Percentiles rank a stretch among this genome's conserved stretches.
phyloP scores from a whole-genome alignment of 2,329 filamentous ascomycete species.

The Aspergillus persii region DNA sequence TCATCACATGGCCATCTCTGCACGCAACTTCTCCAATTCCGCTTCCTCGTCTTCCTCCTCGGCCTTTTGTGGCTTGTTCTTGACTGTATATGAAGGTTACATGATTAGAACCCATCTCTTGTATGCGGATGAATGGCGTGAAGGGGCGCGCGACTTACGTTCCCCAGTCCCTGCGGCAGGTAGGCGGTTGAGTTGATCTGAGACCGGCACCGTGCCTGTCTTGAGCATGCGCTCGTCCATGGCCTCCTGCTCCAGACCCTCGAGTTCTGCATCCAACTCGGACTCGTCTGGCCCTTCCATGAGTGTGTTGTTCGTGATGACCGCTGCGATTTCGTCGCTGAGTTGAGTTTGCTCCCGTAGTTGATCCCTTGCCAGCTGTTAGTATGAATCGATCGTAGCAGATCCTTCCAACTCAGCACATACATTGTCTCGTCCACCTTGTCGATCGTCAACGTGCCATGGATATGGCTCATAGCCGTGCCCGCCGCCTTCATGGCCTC shows the following conservation, averaged over 20 bases:
- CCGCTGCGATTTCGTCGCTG: conserved; percentile 86
- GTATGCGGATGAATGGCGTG: neutral
- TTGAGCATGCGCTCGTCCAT: conserved; percentile 92
- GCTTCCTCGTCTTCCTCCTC: conserved; percentile 95
- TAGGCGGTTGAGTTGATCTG: conserved; percentile 72
- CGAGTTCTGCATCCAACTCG: conserved; percentile 82
- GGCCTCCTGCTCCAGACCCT: conserved; percentile 83
- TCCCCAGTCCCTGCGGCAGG: conserved; percentile 73
- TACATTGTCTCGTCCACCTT: conserved; percentile 96
- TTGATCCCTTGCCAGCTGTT: conserved; percentile 64
- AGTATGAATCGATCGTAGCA: conserved; percentile 4
- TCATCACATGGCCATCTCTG: conserved; percentile 89
- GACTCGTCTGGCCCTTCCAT: conserved; percentile 75
- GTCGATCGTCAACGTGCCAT: conserved; percentile 84
- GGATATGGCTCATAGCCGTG: conserved; percentile 88
- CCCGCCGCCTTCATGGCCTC: conserved; percentile 90
- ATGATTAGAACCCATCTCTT: neutral
- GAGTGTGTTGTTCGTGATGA: conserved; percentile 70
- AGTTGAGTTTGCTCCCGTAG: conserved; percentile 89
- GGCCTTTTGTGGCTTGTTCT: conserved; percentile 47
- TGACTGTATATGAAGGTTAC: conserved; percentile 30
- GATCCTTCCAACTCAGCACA: conserved; percentile 36
- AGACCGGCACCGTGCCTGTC: conserved; percentile 79
- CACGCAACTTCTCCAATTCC: conserved; percentile 87
- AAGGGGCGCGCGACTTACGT: conserved; percentile 56